phyloP scores from a whole-genome alignment of 169 alveolate genomes.

The Babesia sp. region DNA sequence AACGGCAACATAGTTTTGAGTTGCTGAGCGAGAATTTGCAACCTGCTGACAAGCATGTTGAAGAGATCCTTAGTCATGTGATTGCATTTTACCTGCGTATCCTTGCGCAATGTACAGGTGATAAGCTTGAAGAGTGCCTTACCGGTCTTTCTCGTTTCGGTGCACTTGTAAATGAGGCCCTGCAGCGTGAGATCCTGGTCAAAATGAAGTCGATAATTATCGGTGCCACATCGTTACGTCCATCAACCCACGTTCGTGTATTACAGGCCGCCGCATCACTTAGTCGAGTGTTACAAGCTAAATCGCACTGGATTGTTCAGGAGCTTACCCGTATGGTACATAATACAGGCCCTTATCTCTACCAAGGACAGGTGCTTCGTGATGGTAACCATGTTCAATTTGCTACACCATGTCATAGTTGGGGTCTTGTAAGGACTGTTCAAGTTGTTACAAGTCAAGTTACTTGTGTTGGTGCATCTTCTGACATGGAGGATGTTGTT shows the following conservation, averaged over 20 bases:
- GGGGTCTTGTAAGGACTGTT: slow-evolving; percentile 29
- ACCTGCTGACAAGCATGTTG: slow-evolving; percentile 32
- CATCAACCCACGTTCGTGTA: slow-evolving; percentile 29
- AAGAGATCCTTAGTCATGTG: slow-evolving; percentile 25
- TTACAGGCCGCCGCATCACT: slow-evolving; percentile 28
- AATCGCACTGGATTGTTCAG: slow-evolving; percentile 56
- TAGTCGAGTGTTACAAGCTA: slow-evolving; percentile 13
- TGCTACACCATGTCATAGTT: slow-evolving; percentile 36
- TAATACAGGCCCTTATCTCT: slow-evolving; percentile 45
- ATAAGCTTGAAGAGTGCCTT: slow-evolving; percentile 26
- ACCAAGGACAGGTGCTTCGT: slow-evolving; percentile 43
- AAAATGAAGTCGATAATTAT: slow-evolving; percentile 30
- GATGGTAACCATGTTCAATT: slow-evolving; percentile 19
- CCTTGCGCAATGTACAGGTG: slow-evolving; percentile 39
- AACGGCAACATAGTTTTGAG: slow-evolving; percentile 40
- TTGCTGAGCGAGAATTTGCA: slow-evolving; percentile 11
- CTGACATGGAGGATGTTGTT: slow-evolving; percentile 40
- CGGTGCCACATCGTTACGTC: slow-evolving; percentile 13
- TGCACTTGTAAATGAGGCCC: slow-evolving; percentile 28
- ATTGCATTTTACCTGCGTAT: slow-evolving; percentile 42
- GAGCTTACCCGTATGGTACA: slow-evolving; percentile 33
- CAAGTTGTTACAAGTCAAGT: slow-evolving; percentile 21
- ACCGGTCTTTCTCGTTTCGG: slow-evolving; percentile 48
- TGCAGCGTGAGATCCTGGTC: slow-evolving; percentile 50
- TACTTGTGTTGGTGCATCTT: slow-evolving; percentile 1